These are phyloP conservation scores for Arxiozyma slooffiae DNA, from an alignment of 1,139 yeast genomes.

Conservation along the genomic window DNA sequence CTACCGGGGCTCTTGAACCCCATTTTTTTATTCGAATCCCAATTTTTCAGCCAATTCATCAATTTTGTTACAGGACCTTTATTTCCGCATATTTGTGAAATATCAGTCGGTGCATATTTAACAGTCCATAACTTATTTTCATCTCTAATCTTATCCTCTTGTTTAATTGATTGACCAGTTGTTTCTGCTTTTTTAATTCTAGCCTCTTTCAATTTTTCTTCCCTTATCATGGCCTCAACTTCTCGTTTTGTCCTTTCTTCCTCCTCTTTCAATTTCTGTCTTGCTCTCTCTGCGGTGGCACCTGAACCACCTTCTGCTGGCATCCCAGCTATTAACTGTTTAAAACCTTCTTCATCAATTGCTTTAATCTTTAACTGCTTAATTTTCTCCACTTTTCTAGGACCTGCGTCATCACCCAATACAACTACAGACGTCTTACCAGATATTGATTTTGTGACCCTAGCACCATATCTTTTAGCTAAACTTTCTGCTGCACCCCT, in stretches of 20 bases:
- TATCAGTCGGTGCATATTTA: slow-evolving; percentile 74
- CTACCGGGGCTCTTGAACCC: slow-evolving; percentile 50
- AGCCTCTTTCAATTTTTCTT: slow-evolving; percentile 28
- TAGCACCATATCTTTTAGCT: slow-evolving; percentile 88
- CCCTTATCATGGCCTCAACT: slow-evolving; percentile 40
- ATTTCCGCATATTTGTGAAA: slow-evolving; percentile 83
- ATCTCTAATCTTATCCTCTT: slow-evolving; percentile 22
- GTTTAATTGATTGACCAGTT: slow-evolving; percentile 18
- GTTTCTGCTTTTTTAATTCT: slow-evolving; percentile 20
- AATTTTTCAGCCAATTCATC: slow-evolving; percentile 63
- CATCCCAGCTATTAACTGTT: slow-evolving; percentile 63
- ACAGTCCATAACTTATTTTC: slow-evolving; percentile 78
- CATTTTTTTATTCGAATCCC: slow-evolving; percentile 52
- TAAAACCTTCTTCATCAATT: slow-evolving; percentile 78
- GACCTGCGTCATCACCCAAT: slow-evolving; percentile 94
- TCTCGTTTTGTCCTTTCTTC: slow-evolving; percentile 45
- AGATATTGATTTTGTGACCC: slow-evolving; percentile 78
- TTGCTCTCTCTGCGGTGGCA: slow-evolving; percentile 62
- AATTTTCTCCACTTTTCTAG: slow-evolving; percentile 80
- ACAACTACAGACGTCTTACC: slow-evolving; percentile 83
- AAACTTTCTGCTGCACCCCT: slow-evolving; percentile 66
- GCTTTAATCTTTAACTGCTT: slow-evolving; percentile 65
- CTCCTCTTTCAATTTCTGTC: slow-evolving; percentile 57
- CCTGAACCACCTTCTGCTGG: slow-evolving; percentile 91
- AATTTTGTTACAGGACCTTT: slow-evolving; percentile 63